Conservation (phyloP, 163 green algal genomes). For the Scenedesmus sp. region DNA sequence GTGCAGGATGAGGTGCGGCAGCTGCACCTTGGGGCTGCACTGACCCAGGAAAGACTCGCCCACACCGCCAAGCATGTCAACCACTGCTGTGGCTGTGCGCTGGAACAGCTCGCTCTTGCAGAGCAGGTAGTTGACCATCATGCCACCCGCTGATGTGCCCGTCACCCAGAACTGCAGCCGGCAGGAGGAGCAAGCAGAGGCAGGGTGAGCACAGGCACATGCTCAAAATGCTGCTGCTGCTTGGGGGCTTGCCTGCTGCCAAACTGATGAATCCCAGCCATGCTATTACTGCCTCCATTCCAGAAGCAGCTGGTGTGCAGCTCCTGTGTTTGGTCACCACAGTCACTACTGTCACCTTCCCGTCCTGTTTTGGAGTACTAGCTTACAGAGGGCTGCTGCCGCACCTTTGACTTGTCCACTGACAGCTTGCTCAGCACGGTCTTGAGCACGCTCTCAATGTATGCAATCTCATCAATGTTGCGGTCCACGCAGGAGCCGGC, state of each 20-base stretch:
- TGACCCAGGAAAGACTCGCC: constrained; percentile 25
- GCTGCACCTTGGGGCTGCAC: constrained; percentile 15
- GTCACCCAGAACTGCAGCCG: constrained; percentile 46
- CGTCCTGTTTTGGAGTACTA: too few species aligned
- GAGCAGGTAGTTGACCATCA: constrained; percentile 53
- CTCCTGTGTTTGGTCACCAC: too few species aligned
- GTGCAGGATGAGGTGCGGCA: constrained; percentile 49
- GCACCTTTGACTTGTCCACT: constrained; percentile 45
- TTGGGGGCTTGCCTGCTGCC: too few species aligned
- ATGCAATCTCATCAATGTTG: constrained; percentile 44
- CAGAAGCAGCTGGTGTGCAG: too few species aligned
- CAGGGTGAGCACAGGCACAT: neutral
- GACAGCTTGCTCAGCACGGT: constrained; percentile 16
- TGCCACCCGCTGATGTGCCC: constrained; percentile 51
- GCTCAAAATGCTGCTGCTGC: neutral
- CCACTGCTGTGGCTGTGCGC: constrained; percentile 37
- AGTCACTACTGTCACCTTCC: too few species aligned
- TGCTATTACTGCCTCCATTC: too few species aligned
- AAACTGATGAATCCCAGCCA: too few species aligned
- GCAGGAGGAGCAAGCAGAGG: neutral
- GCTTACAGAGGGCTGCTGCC: neutral
- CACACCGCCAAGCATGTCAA: constrained; percentile 49
- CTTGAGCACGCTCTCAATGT: constrained; percentile 50
- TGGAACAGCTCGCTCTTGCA: constrained; percentile 46
- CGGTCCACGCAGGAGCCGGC: constrained; percentile 40